Conservation (phyloP, 208 protist species). For the Herpetomonas samuelpessoai region DNA sequence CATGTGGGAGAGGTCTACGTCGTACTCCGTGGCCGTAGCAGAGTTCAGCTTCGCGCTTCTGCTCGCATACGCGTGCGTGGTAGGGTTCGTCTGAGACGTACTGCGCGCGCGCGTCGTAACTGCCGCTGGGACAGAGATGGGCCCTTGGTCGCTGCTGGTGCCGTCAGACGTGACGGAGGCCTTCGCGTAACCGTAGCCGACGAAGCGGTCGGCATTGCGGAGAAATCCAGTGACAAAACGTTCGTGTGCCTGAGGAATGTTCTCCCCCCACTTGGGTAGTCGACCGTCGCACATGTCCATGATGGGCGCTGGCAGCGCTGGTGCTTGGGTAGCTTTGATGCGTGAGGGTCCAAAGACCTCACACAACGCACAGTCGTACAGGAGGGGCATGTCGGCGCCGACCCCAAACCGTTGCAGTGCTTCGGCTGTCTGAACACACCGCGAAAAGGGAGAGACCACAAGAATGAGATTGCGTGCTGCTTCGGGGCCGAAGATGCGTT, state of each 20-base stretch:
- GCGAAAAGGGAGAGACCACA: conserved; percentile 64
- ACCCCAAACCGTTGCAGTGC: conserved; percentile 45
- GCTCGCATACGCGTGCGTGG: too few species aligned
- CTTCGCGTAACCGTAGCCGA: not conserved
- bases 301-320: conserved; percentile 6
- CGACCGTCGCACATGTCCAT: conserved; percentile 10
- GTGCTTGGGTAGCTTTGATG: conserved; percentile 37
- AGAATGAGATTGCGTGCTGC: conserved; percentile 27
- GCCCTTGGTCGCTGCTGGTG: not conserved
- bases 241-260: conserved; percentile 39
- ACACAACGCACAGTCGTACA: conserved; percentile 64
- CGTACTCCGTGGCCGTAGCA: too few species aligned
- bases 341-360: conserved; percentile 78
- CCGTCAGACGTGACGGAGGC: not conserved
- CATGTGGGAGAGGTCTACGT: not conserved
- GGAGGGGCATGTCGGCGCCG: conserved; percentile 20
- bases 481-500: conserved; percentile 22
- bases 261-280: conserved; percentile 69
- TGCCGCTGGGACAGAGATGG: not conserved
- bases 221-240: conserved; percentile 34
- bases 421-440: conserved; percentile 65
- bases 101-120: not conserved
- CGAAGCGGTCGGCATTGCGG: conserved; percentile 12
- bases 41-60: too few species aligned
- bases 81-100: too few species aligned